A percentile compares a stretch with the other conserved stretches of the same genome.
Evolutionary conservation across 2,329 filamentous ascomycete species (phyloP).

Genomic region (Paecilomyces dactylethromorphus): DNA sequence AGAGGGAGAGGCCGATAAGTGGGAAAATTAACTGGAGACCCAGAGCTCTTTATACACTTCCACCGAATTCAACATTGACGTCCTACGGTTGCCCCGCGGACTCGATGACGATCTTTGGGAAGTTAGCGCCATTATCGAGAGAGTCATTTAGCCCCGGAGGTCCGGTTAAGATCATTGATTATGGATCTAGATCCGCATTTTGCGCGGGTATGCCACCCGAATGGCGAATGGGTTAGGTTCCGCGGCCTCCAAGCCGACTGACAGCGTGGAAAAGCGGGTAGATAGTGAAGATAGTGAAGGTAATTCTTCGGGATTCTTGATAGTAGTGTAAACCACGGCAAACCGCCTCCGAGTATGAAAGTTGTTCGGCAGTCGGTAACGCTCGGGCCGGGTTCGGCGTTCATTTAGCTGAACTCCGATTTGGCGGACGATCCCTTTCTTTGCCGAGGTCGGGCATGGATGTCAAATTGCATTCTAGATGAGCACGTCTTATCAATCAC

Average conservation of each 20-base stretch:
- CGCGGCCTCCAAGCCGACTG: not conserved
- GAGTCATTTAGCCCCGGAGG: not conserved
- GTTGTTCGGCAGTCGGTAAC: not conserved
- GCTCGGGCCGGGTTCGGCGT: not conserved
- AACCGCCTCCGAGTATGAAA: not conserved
- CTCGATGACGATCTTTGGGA: not conserved
- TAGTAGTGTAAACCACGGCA: not conserved
- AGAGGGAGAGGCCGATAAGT: not conserved
- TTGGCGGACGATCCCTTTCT: not conserved
- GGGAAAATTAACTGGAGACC: not conserved
- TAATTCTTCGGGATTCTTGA: too few species aligned
- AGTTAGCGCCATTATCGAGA: not conserved
- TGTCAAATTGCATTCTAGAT: not conserved
- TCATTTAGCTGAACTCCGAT: not conserved
- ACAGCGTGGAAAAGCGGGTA: not conserved
- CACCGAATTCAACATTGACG: not conserved
- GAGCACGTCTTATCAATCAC: not conserved
- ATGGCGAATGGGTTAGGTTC: not conserved
- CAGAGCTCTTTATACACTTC: not conserved
- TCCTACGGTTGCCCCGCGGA: not conserved
- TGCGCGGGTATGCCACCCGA: not conserved
- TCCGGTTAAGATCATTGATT: not conserved
- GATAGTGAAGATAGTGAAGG: not conserved
- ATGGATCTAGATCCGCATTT: not conserved
- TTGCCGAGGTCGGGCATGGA: not conserved